Base-by-base conservation (phyloP, 176 grass and related monocot genomes). In the Oryza brachyantha region DNA sequence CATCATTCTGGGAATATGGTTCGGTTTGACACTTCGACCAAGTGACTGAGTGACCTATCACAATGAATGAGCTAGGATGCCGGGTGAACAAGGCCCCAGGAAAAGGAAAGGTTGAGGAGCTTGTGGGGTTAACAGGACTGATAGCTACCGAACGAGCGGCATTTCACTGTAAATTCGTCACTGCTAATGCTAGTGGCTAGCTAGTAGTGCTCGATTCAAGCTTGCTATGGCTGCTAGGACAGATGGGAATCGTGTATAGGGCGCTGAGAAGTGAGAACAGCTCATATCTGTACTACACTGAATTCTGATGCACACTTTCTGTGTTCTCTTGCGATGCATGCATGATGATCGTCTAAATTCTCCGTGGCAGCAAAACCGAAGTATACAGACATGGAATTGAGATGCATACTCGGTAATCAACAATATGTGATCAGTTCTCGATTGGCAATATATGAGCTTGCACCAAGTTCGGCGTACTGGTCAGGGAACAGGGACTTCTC, bases 1-100 rank as follows among this genome's bases (percentile, higher is more conserved):
- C 62, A 70, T 89, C 88, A 34, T 61, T 40, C 70, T 29, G 68
- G 91, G 69, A 84, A 79, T 66, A 83, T 86, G 74, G 59, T 68
- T 76, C 46, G 69, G 55, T 70, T 69, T 65, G 45, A 76, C 84
- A 29, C 37, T 57, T 80, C 86, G 89, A 92, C 87, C 82, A 52
- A 22, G 66, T 65, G 73, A 92, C 74, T 82, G 61, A 35, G 73
- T 65, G 57, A 63, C 22, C 29, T 66, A 21, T 14, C 86, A 58
- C 46, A 38, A 72, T 83, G 73, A 78, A 83, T 77, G 22, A 57
- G 38, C 22, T 42, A 10, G 63, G 32, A 38, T 27, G 14, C 26
- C 29, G 70, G n/a, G 29, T 7, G 39, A 5, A 43, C 38, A 43
- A 72, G 10, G 60, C 7, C 67, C 25, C 42, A 74, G 34, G 36